Conservation (phyloP, 768 basidiomycete species). For the Tylopilus intermedius region DNA sequence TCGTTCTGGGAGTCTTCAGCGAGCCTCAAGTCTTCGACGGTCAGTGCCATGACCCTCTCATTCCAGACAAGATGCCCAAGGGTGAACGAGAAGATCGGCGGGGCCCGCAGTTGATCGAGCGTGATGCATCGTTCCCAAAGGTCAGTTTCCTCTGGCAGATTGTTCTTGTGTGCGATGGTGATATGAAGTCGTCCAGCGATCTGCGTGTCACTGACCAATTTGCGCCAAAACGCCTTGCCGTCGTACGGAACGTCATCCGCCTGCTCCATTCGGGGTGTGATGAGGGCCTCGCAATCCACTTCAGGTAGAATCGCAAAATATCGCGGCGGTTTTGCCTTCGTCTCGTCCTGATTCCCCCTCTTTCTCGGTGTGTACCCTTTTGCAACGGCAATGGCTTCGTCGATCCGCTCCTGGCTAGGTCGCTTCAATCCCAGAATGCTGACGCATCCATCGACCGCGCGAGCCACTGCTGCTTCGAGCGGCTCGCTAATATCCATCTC, state of each 20-base stretch:
- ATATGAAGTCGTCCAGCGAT: constrained; percentile 70
- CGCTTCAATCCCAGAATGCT: constrained; percentile 47
- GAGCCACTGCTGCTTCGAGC: constrained; percentile 49
- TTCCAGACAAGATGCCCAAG: constrained; percentile 71
- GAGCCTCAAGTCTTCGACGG: constrained; percentile 55
- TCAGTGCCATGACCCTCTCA: constrained; percentile 72
- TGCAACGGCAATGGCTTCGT: constrained; percentile 38
- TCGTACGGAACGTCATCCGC: constrained; percentile 28
- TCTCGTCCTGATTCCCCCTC: constrained; percentile 10
- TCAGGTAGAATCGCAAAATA: constrained; percentile 83
- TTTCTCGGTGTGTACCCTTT: constrained; percentile 36
- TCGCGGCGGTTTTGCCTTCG: constrained; percentile 39
- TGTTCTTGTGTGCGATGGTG: constrained; percentile 74
- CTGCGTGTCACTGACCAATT: constrained; percentile 41
- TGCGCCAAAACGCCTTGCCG: constrained; percentile 43
- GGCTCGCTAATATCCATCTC: constrained; percentile 59
- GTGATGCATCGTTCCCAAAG: constrained; percentile 41
- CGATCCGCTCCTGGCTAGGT: constrained; percentile 54
- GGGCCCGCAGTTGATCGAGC: constrained; percentile 18
- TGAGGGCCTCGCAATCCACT: constrained; percentile 49
- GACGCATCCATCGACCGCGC: constrained; percentile 56
- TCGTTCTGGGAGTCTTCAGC: constrained; percentile 28
- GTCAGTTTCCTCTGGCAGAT: constrained; percentile 29
- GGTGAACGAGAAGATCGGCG: constrained; percentile 57
- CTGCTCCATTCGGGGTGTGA: constrained; percentile 40